phyloP scores from a whole-genome alignment of 805 yeast genomes.

The Yamadazyma sp. region DNA sequence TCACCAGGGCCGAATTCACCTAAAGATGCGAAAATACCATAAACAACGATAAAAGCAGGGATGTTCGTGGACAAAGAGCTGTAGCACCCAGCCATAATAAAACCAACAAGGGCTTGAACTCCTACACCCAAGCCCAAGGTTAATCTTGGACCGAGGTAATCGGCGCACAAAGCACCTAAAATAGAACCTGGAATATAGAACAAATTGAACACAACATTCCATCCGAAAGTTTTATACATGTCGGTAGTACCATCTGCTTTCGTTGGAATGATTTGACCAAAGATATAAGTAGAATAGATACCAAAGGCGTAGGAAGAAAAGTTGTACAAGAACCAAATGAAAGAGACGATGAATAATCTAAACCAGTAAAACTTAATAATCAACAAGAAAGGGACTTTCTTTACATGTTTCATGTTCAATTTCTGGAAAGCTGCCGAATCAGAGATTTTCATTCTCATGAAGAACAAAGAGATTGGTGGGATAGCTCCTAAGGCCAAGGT shows the following conservation, averaged over 20 bases:
- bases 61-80: slow-evolving; percentile 54
- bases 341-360: slow-evolving; percentile 64
- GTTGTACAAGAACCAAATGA: slow-evolving; percentile 91
- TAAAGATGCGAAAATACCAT: slow-evolving; percentile 80
- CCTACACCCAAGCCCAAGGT: slow-evolving; percentile 69
- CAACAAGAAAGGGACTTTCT: slow-evolving; percentile 61
- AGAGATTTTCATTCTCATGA: slow-evolving; percentile 70
- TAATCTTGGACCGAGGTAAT: slow-evolving; percentile 86
- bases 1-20: slow-evolving; percentile 97
- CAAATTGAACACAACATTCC: slow-evolving; percentile 86
- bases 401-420: slow-evolving; percentile 62
- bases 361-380: slow-evolving; percentile 82
- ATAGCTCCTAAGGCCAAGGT: slow-evolving; percentile 88
- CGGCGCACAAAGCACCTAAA: slow-evolving; percentile 82
- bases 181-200: slow-evolving; percentile 91
- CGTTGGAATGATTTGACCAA: slow-evolving; percentile 52
- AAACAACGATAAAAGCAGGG: slow-evolving; percentile 80
- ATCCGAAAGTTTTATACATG: slow-evolving; percentile 77
- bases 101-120: slow-evolving; percentile 77
- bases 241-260: slow-evolving; percentile 41
- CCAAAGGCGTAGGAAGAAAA: slow-evolving; percentile 87
- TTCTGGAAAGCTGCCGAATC: slow-evolving; percentile 74
- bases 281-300: slow-evolving; percentile 73
- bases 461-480: slow-evolving; percentile 76
- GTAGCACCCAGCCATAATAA: slow-evolving; percentile 75